Percentiles rank a stretch among this genome's conserved stretches.
These are phyloP conservation scores for Coemansia sp. DNA, from an alignment of 371 early-diverging fungal genomes.

Conservation along the genomic window DNA sequence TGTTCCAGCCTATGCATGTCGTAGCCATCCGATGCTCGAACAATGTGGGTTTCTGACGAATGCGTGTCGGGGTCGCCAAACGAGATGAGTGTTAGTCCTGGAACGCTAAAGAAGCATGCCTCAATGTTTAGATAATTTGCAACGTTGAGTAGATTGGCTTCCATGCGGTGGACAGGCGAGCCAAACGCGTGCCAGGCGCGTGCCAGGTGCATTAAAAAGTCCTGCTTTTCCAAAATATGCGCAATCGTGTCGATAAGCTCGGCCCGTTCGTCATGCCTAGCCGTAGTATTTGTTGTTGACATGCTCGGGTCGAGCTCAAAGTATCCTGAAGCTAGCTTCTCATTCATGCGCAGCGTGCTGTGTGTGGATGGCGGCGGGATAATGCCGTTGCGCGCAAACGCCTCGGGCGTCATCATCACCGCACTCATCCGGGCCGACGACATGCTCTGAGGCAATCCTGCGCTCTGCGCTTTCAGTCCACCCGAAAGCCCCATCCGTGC, in stretches of 20 bases:
- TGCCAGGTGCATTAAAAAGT: constrained; percentile 68
- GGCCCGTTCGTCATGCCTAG: constrained; percentile 6
- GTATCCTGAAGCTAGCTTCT: constrained; percentile 16
- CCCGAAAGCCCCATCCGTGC: not conserved
- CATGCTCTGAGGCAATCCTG: constrained; percentile 9
- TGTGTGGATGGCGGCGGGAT: constrained; percentile 38
- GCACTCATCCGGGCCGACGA: constrained; percentile 32
- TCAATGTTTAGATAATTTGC: constrained; percentile 60
- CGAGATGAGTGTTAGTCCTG: constrained; percentile 68
- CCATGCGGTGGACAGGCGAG: constrained; percentile 72
- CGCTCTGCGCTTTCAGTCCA: not conserved
- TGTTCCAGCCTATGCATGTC: constrained; percentile 69
- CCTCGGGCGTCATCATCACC: constrained; percentile 39
- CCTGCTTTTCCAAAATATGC: constrained; percentile 61
- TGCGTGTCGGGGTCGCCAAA: constrained; percentile 72
- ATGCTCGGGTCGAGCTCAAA: constrained; percentile 5
- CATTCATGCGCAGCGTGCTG: constrained; percentile 20
- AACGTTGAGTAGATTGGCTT: constrained; percentile 22
- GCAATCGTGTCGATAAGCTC: constrained; percentile 43
- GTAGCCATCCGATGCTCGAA: constrained; percentile 58
- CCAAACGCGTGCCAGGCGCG: constrained; percentile 67
- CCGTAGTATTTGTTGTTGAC: not conserved
- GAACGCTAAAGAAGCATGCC: constrained; percentile 66
- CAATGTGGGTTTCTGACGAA: constrained; percentile 74
- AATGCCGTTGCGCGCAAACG: constrained; percentile 29